phyloP scores from a whole-genome alignment of 257 asterid species.

The Cordia subcordata region DNA sequence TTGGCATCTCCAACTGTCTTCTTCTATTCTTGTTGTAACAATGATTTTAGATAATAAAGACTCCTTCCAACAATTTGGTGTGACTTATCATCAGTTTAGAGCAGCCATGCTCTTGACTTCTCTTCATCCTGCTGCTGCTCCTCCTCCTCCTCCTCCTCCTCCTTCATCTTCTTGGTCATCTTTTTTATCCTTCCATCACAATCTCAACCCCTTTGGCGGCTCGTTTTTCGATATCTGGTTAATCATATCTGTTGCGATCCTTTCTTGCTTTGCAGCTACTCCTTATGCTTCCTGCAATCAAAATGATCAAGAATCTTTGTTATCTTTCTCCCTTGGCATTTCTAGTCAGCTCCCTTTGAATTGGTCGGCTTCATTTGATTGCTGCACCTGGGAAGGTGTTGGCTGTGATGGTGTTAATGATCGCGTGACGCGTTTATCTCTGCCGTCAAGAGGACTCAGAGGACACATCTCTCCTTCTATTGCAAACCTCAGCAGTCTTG shows the following conservation, averaged over 20 bases:
- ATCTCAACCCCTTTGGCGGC: constrained; percentile 13
- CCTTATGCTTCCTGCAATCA: constrained; percentile 48
- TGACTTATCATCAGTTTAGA: constrained; percentile 15
- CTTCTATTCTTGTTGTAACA: constrained; percentile 22
- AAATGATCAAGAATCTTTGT: constrained; percentile 42
- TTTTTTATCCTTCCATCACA: constrained; percentile 1
- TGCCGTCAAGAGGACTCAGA: constrained; percentile 57
- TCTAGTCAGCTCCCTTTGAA: constrained; percentile 37
- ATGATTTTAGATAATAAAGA: constrained; percentile 38
- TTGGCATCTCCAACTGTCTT: constrained; percentile 35
- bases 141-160: neutral
- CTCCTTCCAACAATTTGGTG: constrained; percentile 27
- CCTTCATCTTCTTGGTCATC: constrained; percentile 16
- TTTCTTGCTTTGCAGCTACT: constrained; percentile 27
- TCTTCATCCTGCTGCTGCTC: constrained; percentile 5
- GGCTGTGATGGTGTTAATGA: constrained; percentile 48
- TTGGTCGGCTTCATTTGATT: constrained; percentile 56
- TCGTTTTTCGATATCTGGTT: constrained; percentile 24
- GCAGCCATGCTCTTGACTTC: constrained; percentile 50
- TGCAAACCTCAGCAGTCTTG: constrained; percentile 48
- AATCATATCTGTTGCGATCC: constrained; percentile 5
- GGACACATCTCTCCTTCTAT: constrained; percentile 50
- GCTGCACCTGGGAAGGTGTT: constrained; percentile 90
- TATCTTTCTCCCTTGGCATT: constrained; percentile 38
- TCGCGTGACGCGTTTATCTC: constrained; percentile 47